Evolutionary conservation across 2,329 filamentous ascomycete species (phyloP), one percentile per base, ranked within the genome.

Genomic region (Penicillium capsulatum): DNA sequence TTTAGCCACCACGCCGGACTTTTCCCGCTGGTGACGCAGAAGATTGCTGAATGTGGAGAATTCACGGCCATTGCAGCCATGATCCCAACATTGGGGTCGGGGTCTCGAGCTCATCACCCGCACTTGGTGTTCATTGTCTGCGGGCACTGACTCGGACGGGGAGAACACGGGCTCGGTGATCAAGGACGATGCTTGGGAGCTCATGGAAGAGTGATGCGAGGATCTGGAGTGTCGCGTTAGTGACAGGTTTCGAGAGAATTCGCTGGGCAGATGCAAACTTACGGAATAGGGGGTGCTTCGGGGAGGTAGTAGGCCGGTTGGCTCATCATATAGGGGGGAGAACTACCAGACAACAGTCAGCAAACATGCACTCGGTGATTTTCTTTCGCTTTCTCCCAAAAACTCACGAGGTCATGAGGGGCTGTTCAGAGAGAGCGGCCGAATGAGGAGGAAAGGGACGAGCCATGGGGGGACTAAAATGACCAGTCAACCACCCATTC

Each of bases 21-120:
- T 96, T 66, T 97, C 91, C 30, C 91, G 80, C 66, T 96, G 90
- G 63, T 97, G 91, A 47, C 91, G 78, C 26, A 96, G 73, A 3
- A 96, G 77, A 61, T 96, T 96, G 76, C 89, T 95, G 62, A 96
- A 96, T 3, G 91, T 96, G 13, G 88, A 94, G 60, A 97, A 97
- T 58, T 94, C 86, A 19, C 90, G 82, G 14, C 91, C 91, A 57
- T 96, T 95, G 72, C 91, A 97, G 8, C 90, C 91, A 59, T 97
- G 91, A 45, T 96, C 91, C 86, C 87, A 97, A 66, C 91, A 96
- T 62, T 94, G 88, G 31, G 90, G 89, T 68, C 94, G 94, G n/a
- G 88, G 88, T 50, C 86, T 78, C 53, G 80, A 82, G 62, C 85
- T 83, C 13, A 89, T 75, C 11, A 89, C 79, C 43, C 85, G 76